These are phyloP conservation scores for Podila minutissima DNA, from an alignment of 192 early-diverging fungal genomes.

Conservation along the genomic window DNA sequence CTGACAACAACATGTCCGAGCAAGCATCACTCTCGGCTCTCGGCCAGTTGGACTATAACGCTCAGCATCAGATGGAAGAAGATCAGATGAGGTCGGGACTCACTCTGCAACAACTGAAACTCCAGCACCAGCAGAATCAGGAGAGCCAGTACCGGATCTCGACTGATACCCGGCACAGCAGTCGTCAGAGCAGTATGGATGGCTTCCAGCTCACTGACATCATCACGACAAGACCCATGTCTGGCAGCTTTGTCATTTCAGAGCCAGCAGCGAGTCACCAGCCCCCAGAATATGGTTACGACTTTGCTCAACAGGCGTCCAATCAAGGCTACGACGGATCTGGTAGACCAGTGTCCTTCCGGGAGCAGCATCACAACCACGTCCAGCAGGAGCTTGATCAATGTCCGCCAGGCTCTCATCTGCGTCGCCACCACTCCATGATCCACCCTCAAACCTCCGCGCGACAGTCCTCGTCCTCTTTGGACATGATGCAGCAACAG, in stretches of 20 bases:
- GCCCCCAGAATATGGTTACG: conserved; percentile 13
- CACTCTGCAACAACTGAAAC: conserved; percentile 37
- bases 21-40: background rate
- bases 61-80: conserved; percentile 11
- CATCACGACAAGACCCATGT: conserved; percentile 40
- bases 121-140: conserved; percentile 19
- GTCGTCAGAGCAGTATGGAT: conserved; percentile 32
- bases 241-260: conserved; percentile 11
- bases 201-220: conserved; percentile 38
- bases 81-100: conserved; percentile 14
- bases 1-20: background rate
- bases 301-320: background rate
- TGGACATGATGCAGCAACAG: background rate
- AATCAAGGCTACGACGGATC: background rate
- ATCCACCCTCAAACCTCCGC: conserved; percentile 6
- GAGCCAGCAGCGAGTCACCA: background rate
- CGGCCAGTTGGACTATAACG: conserved; percentile 1
- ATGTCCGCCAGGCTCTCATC: conserved; percentile 9
- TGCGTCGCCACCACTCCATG: conserved; percentile 44
- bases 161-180: conserved; percentile 20
- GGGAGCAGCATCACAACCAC: background rate
- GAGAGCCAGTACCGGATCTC: conserved; percentile 15
- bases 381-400: conserved; percentile 6
- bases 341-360: background rate
- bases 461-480: conserved; percentile 1